A percentile compares a stretch with the other conserved stretches of the same genome.
Evolutionary conservation across 768 basidiomycete genomes (phyloP).

Genomic region (Lactarius trivialis): DNA sequence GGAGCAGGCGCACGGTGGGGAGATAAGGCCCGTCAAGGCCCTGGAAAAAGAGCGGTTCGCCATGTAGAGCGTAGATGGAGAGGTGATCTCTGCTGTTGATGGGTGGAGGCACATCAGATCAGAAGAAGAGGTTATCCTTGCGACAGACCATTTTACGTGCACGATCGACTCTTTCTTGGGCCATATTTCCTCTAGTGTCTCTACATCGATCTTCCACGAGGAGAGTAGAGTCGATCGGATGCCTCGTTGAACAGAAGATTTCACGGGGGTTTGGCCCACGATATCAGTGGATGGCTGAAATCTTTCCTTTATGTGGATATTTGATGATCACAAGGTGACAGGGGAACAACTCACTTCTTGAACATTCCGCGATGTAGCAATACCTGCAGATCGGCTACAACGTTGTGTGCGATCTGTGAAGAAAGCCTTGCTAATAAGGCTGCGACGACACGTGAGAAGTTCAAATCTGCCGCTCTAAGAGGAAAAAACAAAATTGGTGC

Average conservation of each 20-base stretch:
- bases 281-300: conserved; percentile 75
- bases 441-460: conserved; percentile 9
- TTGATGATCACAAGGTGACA: neutral
- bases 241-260: conserved; percentile 86
- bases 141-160: conserved; percentile 86
- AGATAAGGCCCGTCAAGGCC: conserved; percentile 92
- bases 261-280: conserved; percentile 83
- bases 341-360: conserved; percentile 53
- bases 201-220: conserved; percentile 77
- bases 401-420: conserved; percentile 7
- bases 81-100: conserved; percentile 84
- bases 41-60: conserved; percentile 89
- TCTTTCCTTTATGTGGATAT: conserved; percentile 32
- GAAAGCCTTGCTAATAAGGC: neutral
- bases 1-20: conserved; percentile 83
- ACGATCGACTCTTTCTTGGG: conserved; percentile 96
- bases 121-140: neutral
- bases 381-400: neutral
- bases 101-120: conserved; percentile 21
- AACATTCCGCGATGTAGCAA: conserved; percentile 43
- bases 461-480: neutral
- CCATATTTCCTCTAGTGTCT: conserved; percentile 88
- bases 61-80: conserved; percentile 84
- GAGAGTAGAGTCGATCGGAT: conserved; percentile 75
- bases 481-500: neutral